Evolutionary conservation across 345 rosid species (phyloP).

Genomic region (Gossypioides kirkii): DNA sequence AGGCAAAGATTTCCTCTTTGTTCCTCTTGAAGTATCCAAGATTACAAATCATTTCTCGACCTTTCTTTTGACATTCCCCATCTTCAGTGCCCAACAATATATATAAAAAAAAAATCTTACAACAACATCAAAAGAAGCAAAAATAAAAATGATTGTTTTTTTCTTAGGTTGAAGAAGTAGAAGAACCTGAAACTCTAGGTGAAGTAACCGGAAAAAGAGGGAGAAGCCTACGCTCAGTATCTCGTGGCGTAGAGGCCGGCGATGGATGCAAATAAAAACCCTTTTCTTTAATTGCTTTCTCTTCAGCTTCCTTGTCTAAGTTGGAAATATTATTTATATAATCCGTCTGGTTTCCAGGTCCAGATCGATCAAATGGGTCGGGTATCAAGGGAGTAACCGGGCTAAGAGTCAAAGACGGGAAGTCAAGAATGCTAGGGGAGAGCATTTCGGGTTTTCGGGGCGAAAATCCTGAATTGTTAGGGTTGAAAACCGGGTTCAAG

Average conservation of each 20-base stretch:
- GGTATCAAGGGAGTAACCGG: conserved; percentile 86
- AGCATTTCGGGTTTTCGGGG: conserved; percentile 75
- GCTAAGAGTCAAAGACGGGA: conserved; percentile 75
- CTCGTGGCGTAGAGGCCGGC: conserved; percentile 74
- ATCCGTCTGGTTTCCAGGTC: conserved; percentile 26
- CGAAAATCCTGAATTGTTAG: conserved; percentile 48
- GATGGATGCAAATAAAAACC: conserved; percentile 88
- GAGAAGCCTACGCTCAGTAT: conserved; percentile 65
- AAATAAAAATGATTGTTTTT: neutral
- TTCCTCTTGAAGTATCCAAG: conserved; percentile 27
- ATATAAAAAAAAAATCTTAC: conserved; percentile 31
- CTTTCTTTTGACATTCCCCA: conserved; percentile 20
- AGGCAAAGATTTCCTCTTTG: conserved; percentile 24
- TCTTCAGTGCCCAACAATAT: conserved; percentile 22
- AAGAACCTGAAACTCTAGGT: conserved; percentile 69
- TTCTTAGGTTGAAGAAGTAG: conserved; percentile 27
- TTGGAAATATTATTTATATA: conserved; percentile 12
- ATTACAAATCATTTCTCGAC: conserved; percentile 27
- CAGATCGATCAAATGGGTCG: conserved; percentile 85
- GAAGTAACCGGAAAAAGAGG: conserved; percentile 84
- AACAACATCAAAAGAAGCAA: neutral
- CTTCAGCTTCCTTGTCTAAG: conserved; percentile 45
- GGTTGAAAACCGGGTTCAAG: conserved; percentile 50
- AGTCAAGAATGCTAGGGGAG: conserved; percentile 87
- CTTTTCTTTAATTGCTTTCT: conserved; percentile 76